These are phyloP conservation scores for Inosperma sp. DNA, from an alignment of 768 basidiomycete genomes.

Conservation along the genomic window DNA sequence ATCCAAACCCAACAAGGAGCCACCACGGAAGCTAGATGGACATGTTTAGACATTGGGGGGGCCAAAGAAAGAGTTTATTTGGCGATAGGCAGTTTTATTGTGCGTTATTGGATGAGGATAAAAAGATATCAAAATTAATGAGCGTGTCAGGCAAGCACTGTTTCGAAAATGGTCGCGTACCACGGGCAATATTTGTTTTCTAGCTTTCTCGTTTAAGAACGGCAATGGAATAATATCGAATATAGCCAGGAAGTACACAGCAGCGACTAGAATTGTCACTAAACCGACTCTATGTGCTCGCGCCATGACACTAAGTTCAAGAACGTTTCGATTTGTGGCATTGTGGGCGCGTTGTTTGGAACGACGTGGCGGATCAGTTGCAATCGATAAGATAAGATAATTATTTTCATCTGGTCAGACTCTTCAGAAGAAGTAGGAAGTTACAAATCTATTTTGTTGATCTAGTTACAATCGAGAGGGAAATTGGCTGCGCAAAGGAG, in stretches of 20 bases:
- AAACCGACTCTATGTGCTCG: conserved; percentile 53
- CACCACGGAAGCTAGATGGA: conserved; percentile 69
- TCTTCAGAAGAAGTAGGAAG: too few species aligned
- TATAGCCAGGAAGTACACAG: conserved; percentile 54
- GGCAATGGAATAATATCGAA: conserved; percentile 54
- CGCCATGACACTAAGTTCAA: conserved; percentile 42
- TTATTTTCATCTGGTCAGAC: too few species aligned
- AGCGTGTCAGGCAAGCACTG: background rate
- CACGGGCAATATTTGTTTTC: conserved; percentile 52
- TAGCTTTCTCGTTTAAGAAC: conserved; percentile 42
- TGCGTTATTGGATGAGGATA: too few species aligned
- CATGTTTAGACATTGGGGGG: too few species aligned
- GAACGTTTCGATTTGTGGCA: conserved; percentile 12
- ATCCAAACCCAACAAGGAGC: conserved; percentile 73
- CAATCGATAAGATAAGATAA: too few species aligned
- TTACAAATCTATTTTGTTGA: too few species aligned
- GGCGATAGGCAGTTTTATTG: too few species aligned
- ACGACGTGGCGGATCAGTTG: too few species aligned
- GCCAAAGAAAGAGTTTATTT: too few species aligned
- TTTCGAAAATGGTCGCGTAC: conserved; percentile 37
- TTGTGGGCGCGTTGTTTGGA: background rate
- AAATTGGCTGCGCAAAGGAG: too few species aligned
- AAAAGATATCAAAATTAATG: background rate
- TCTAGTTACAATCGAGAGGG: too few species aligned
- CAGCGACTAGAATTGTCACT: conserved; percentile 37